Percentiles rank a stretch among this genome's conserved stretches.
Conservation (phyloP, 140 eudicot species). For the Oenanthe javanica region DNA sequence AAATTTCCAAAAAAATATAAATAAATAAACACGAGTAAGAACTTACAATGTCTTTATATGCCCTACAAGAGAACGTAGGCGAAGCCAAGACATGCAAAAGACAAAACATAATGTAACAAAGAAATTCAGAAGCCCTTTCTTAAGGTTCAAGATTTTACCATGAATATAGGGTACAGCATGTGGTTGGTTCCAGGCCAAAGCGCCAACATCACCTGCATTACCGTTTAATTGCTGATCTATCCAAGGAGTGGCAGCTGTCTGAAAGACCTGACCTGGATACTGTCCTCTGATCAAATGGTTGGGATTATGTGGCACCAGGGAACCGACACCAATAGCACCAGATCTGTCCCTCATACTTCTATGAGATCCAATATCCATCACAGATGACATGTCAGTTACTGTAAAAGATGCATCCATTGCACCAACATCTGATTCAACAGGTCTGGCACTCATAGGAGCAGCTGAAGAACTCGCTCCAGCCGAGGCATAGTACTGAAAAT, state of each 20-base stretch:
- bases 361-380: conserved; percentile 40
- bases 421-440: conserved; percentile 31
- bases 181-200: conserved; percentile 43
- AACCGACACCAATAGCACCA: conserved; percentile 36
- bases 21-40: neutral
- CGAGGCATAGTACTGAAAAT: conserved; percentile 37
- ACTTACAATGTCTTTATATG: neutral
- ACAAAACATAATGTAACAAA: neutral
- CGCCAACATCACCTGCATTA: conserved; percentile 33
- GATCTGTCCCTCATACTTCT: conserved; percentile 34
- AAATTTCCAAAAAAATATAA: neutral
- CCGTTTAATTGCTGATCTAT: conserved; percentile 39
- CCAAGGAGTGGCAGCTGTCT: conserved; percentile 46
- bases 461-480: conserved; percentile 63
- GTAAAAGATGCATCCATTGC: conserved; percentile 27
- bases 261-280: conserved; percentile 38
- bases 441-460: conserved; percentile 33
- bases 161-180: conserved; percentile 44
- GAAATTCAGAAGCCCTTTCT: neutral
- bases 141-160: conserved; percentile 23
- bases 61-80: neutral
- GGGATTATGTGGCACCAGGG: conserved; percentile 28
- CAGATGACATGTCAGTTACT: conserved; percentile 34
- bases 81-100: neutral
- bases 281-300: conserved; percentile 40